Percentiles rank a stretch among this genome's conserved stretches.
phyloP scores from a whole-genome alignment of 2,329 filamentous ascomycete genomes.

The Acrocalymma vagum region DNA sequence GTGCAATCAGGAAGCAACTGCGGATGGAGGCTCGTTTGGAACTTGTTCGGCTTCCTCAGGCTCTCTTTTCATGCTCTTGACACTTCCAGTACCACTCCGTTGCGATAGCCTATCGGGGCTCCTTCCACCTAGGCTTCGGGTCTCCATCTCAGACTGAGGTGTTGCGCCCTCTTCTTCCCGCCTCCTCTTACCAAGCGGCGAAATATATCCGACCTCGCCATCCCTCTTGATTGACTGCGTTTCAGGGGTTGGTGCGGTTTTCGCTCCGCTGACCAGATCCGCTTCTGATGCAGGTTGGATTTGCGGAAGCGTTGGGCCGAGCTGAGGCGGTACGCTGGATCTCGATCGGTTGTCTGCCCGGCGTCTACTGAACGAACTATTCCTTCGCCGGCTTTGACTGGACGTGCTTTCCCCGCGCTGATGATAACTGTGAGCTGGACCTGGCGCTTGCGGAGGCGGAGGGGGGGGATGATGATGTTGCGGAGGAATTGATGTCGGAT shows the following conservation, averaged over 20 bases:
- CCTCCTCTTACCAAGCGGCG: constrained; percentile 41
- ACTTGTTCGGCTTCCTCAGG: constrained; percentile 34
- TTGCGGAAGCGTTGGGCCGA: constrained; percentile 41
- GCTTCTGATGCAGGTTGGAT: constrained; percentile 42
- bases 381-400: constrained; percentile 40
- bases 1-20: constrained; percentile 14
- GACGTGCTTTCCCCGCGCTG: constrained; percentile 43
- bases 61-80: constrained; percentile 45
- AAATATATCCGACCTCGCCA: constrained; percentile 35
- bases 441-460: constrained; percentile 28
- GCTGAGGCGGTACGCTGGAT: constrained; percentile 46
- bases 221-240: constrained; percentile 41
- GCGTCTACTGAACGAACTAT: constrained; percentile 44
- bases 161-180: constrained; percentile 35
- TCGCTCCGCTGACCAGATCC: constrained; percentile 44
- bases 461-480: constrained; percentile 37
- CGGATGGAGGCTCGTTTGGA: constrained; percentile 26
- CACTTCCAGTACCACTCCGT: constrained; percentile 42
- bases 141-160: constrained; percentile 29
- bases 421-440: constrained; percentile 40
- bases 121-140: constrained; percentile 36
- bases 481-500: constrained; percentile 27
- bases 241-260: constrained; percentile 42
- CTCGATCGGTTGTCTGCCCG: constrained; percentile 40
- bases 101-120: constrained; percentile 46